phyloP scores from a whole-genome alignment of 805 yeast species.

The Cyberlindnera bimundalis region DNA sequence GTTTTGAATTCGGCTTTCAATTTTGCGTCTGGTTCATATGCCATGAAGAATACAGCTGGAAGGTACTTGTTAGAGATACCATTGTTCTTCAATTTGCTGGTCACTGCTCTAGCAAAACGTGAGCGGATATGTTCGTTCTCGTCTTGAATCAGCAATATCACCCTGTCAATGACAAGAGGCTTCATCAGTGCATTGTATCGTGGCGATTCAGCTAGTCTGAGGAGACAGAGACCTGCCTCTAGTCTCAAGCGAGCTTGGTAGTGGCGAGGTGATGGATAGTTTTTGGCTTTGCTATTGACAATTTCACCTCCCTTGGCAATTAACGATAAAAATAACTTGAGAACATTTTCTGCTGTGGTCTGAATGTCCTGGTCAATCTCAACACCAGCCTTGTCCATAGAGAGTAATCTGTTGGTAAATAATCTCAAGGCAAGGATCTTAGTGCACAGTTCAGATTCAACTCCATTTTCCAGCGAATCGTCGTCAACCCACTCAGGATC shows the following conservation, averaged over 20 bases:
- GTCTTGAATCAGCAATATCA: constrained; percentile 66
- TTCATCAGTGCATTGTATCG: constrained; percentile 49
- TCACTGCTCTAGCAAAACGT: constrained; percentile 46
- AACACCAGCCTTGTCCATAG: constrained; percentile 28
- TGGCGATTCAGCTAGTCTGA: constrained; percentile 60
- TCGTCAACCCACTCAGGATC: constrained; percentile 48
- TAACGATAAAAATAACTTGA: constrained; percentile 62
- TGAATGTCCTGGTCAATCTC: constrained; percentile 36
- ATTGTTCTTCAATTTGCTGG: constrained; percentile 47
- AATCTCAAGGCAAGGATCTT: constrained; percentile 53
- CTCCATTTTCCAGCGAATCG: constrained; percentile 33
- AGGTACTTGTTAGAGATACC: constrained; percentile 61
- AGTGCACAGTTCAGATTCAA: constrained; percentile 36
- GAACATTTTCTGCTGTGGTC: constrained; percentile 54
- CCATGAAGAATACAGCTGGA: constrained; percentile 67
- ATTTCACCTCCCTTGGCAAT: constrained; percentile 80
- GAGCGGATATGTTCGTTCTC: constrained; percentile 54
- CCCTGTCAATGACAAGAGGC: constrained; percentile 46
- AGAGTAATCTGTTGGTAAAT: constrained; percentile 56
- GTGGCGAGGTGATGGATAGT: constrained; percentile 58
- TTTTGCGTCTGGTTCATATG: constrained; percentile 63
- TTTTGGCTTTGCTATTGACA: constrained; percentile 39
- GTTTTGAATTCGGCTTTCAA: constrained; percentile 51
- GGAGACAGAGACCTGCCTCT: constrained; percentile 59
- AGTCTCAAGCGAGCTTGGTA: constrained; percentile 62